phyloP scores from a whole-genome alignment of 2,329 filamentous ascomycete genomes.

The Tricladium varicosporioides region DNA sequence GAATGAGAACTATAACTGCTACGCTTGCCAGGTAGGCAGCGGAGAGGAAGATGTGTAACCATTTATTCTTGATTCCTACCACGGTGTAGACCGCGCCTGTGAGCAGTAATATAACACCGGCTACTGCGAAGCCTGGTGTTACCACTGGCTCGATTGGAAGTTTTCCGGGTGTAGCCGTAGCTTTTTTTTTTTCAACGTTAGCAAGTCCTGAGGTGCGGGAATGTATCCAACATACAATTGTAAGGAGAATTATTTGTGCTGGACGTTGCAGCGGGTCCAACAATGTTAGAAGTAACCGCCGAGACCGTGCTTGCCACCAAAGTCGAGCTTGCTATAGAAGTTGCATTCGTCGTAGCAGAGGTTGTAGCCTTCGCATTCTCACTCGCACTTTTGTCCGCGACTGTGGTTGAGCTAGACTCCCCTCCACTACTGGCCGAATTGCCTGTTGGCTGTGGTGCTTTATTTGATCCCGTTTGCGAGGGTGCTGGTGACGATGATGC shows the following conservation, averaged over 20 bases:
- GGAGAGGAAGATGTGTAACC: constrained; percentile 79
- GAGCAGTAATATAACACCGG: constrained; percentile 72
- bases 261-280: constrained; percentile 17
- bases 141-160: constrained; percentile 73
- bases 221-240: constrained; percentile 23
- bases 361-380: constrained; percentile 3
- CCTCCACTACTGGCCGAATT: constrained; percentile 9
- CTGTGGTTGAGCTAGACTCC: constrained; percentile 7
- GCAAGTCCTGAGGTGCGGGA: background rate
- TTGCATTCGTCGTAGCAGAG: background rate
- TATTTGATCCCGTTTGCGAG: constrained; percentile 6
- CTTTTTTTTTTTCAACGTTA: constrained; percentile 26
- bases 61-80: constrained; percentile 78
- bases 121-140: constrained; percentile 78
- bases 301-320: constrained; percentile 10
- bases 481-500: constrained; percentile 8
- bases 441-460: constrained; percentile 10
- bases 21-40: constrained; percentile 71
- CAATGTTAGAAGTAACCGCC: constrained; percentile 19
- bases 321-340: constrained; percentile 9
- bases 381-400: background rate
- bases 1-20: constrained; percentile 75
- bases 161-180: constrained; percentile 38
- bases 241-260: constrained; percentile 17
- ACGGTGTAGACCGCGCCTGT: constrained; percentile 70